Evolutionary conservation across 208 protist species (phyloP), one percentile per base, ranked within the genome.

Genomic region (Endotrypanum monterogeii): DNA sequence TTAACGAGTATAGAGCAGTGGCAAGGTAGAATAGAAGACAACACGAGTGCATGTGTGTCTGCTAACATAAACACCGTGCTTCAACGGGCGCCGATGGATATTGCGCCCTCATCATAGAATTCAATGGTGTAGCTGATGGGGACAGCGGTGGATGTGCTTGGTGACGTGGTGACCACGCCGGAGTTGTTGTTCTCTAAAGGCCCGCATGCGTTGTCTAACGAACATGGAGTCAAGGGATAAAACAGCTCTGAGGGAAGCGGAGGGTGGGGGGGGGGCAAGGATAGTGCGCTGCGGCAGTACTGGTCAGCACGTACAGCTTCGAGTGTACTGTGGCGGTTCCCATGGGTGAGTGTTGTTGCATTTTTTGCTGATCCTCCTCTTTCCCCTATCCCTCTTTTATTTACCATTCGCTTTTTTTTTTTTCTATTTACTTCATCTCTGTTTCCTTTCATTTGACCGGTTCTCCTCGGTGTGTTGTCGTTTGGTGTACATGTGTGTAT

Each of bases 91-190:
- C 9, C 44, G 25, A 25, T 46, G 2, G 25, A 54, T 54, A 28
- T n/a, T 35, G 44, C 25, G n/a, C 37, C 63, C 5, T 37, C 46
- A 65, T 44, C 63, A 68, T 55, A 68, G 63, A 68, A 44, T 39
- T 20, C n/a, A 7, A 1, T 20, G n/a, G 44, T 51, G 46, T 23
- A 8, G 35, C 20, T 14, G 61, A 51, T 32, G 3, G 39, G 7
- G 8, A 44, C 16, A 67, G 61, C n/a, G 16, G 37, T 25, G 37
- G 35, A 23, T 3, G 37, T 28, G 25, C 23, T 48, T 65, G 37
- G 60, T 28, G 60, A 30, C 37, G 32, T 30, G 37, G 18, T 44
- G 37, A 37, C 60, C 9, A 18, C 60, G 25, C 18, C 18, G 20
- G 20, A 7, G 20, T 9, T 65, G 3, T 25, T 16, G 14, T 65